A percentile compares a stretch with the other conserved stretches of the same genome.
These are phyloP conservation scores for Hypholoma sublateritium DNA, from an alignment of 768 basidiomycete genomes.

Conservation along the genomic window DNA sequence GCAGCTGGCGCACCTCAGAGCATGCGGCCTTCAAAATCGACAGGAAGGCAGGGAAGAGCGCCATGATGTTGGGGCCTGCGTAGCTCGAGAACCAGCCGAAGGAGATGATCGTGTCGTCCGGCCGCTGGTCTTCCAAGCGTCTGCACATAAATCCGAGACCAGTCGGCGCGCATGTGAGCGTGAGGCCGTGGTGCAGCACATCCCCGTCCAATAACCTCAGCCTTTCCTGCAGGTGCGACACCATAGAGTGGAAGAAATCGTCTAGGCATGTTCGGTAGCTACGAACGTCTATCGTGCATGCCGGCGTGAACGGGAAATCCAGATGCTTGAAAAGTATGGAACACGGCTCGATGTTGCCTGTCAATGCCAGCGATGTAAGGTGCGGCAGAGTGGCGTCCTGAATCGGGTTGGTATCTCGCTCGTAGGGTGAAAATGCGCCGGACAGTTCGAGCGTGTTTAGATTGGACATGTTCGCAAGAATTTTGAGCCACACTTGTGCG, in stretches of 20 bases:
- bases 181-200: not conserved
- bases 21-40: not conserved
- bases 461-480: not conserved
- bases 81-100: slow-evolving; percentile 2
- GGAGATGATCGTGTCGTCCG: not conserved
- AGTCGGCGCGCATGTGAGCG: not conserved
- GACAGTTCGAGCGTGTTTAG: not conserved
- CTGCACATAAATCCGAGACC: not conserved
- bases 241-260: not conserved
- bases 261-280: not conserved
- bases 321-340: not conserved
- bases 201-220: not conserved
- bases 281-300: not conserved
- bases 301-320: not conserved
- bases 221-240: not conserved
- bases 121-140: not conserved
- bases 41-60: slow-evolving; percentile 3
- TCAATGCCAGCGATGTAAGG: not conserved
- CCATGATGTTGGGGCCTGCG: not conserved
- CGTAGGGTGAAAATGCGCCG: not conserved
- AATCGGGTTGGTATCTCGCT: not conserved
- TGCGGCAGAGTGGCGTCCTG: not conserved
- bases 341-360: not conserved
- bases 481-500: not conserved
- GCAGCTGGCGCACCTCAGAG: slow-evolving; percentile 1